A percentile compares a stretch with the other conserved stretches of the same genome.
Evolutionary conservation across 441 rosid species (phyloP).

Genomic region (Pelargonium australe): DNA sequence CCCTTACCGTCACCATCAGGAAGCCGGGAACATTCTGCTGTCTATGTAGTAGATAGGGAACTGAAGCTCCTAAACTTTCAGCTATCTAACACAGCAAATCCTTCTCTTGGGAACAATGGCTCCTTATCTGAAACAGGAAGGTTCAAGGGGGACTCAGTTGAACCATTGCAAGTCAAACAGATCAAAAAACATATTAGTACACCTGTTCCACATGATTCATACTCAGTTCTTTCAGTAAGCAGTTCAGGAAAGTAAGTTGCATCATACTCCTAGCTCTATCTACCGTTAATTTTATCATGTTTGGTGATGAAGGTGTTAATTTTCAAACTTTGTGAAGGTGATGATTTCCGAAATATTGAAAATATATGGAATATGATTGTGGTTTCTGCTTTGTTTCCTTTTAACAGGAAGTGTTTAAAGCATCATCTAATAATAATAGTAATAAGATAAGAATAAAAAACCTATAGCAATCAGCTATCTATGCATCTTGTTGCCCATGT

Average conservation of each 20-base stretch:
- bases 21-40: conserved; percentile 89
- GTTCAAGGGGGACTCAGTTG: conserved; percentile 68
- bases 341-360: conserved; percentile 9
- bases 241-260: conserved; percentile 90
- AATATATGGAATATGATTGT: not conserved
- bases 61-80: conserved; percentile 83
- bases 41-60: conserved; percentile 83
- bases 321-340: conserved; percentile 7
- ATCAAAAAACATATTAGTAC: conserved; percentile 82
- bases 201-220: conserved; percentile 93
- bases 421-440: too few relatives aligned
- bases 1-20: conserved; percentile 73
- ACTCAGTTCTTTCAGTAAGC: conserved; percentile 93
- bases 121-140: conserved; percentile 77
- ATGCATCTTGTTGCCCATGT: too few relatives aligned
- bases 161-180: conserved; percentile 77
- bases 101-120: conserved; percentile 83
- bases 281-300: conserved; percentile 2
- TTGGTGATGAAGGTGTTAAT: conserved; percentile 14
- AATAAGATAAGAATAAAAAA: too few relatives aligned
- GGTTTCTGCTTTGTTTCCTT: too few relatives aligned
- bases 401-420: too few relatives aligned
- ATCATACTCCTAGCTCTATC: conserved; percentile 14
- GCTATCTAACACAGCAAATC: conserved; percentile 67
- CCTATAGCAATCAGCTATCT: too few relatives aligned